Evolutionary conservation across 1,284 basidiomycete genomes (phyloP), one percentile per base, ranked within the genome.

Genomic region (Malassezia psittaci): DNA sequence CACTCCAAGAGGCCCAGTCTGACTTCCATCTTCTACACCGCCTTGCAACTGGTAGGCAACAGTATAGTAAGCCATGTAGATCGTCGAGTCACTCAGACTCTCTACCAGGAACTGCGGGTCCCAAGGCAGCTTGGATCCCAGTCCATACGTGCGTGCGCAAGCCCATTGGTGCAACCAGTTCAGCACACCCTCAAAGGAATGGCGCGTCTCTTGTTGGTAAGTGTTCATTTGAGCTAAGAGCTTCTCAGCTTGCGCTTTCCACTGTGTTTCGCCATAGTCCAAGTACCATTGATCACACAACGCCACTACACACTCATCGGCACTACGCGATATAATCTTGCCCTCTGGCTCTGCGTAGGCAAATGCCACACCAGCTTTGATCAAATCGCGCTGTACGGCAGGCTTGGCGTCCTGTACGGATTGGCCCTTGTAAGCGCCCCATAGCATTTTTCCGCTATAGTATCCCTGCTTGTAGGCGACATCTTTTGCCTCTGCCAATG

Each of bases 281-380:
- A 98, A 79, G 78, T 98, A 98, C 91, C 93, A 99, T 77, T 99
- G 94, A 75, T 99, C 94, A 82, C 90, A 93, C 62, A 98, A 79
- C 6, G 93, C 91, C 57, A 98, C 91, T 35, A 96, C 87, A 79
- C 93, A 98, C 77, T 96, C 93, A 72, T 98, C 93, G 19, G 82
- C 83, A 76, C 86, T 89, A 50, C 93, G 81, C 54, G 86, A 89
- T 72, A 91, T 83, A 71, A 96, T 86, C 72, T 88, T 77, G 54
- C 87, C 88, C 77, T 96, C 93, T 0, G 94, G 94, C 78, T 98
- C 94, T 16, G 90, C 90, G 75, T 98, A 98, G 49, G 88, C 80
- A 68, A 93, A 84, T 8, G 88, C 94, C 48, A 88, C 74, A 2
- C 84, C 84, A 10, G 79, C 79, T 57, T 82, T 81, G 73, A 96